Evolutionary conservation across 805 yeast genomes (phyloP), one percentile per base, ranked within the genome.

Genomic region (Candida xyloterini): DNA sequence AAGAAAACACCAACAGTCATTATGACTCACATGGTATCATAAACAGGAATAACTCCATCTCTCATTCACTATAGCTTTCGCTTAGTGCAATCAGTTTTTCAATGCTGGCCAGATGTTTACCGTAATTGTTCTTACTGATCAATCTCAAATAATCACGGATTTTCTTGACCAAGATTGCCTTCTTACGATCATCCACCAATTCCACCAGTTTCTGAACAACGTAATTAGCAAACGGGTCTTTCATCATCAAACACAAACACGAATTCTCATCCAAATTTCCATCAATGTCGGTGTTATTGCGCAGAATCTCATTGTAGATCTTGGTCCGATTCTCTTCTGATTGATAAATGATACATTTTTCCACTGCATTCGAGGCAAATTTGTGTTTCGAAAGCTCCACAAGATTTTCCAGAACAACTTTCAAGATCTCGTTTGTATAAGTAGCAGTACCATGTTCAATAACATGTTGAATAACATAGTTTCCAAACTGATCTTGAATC

Each of bases 291-390:
- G 63, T 62, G 47, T 78, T 76, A 42, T 68, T 78, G 22, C 74
- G 66, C 64, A 83, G 63, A 11, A 91, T 86, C 52, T 79, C 84
- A 40, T 75, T 77, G 43, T 84, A 74, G 28, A 91, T 74, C 27
- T 68, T 58, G 44, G 67, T 63, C 47, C 89, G 74, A 61, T 89
- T 95, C 5, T 64, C 68, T 7, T 66, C 61, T 13, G 76, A 70
- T 33, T 96, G 95, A 60, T 72, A 76, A 40, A 85, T 73, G 42
- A 93, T 86, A 53, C 96, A 86, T 60, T 87, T 89, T 62, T 93
- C 99, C 50, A 93, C 95, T 22, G 95, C 99, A 62, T 93, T 93
- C 0, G 96, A 88, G 2, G 99, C 98, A 69, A 89, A 93, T 65
- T 93, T 93, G 68, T 93, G 99, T 56, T 87, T 84, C n/a, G 96